These are phyloP conservation scores for Coleophoma crateriformis DNA, from an alignment of 2,329 filamentous ascomycete species.

Conservation along the genomic window DNA sequence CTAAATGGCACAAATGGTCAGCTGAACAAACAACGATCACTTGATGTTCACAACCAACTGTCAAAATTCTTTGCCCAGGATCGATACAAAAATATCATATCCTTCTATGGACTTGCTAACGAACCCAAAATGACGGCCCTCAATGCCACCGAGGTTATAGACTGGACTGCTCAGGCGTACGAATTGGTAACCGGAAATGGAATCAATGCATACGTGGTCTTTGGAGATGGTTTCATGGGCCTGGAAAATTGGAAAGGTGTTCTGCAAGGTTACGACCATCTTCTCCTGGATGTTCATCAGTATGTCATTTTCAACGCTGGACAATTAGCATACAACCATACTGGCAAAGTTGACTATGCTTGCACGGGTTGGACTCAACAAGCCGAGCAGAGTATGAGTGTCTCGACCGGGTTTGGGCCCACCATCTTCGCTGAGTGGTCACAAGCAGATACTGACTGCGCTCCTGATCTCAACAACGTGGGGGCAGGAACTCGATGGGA, in stretches of 20 bases:
- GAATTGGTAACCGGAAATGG: slow-evolving; percentile 71
- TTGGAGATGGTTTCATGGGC: slow-evolving; percentile 93
- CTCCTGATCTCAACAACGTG: slow-evolving; percentile 81
- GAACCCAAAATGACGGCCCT: slow-evolving; percentile 84
- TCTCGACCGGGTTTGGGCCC: slow-evolving; percentile 76
- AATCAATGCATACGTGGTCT: slow-evolving; percentile 66
- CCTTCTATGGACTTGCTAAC: slow-evolving; percentile 91
- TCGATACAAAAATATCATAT: slow-evolving; percentile 85
- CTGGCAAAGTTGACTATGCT: slow-evolving; percentile 79
- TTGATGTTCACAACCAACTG: slow-evolving; percentile 82
- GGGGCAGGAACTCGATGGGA: slow-evolving; percentile 86
- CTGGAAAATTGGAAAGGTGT: slow-evolving; percentile 85
- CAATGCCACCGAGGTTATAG: slow-evolving; percentile 57
- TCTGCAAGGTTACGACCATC: slow-evolving; percentile 62
- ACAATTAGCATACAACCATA: slow-evolving; percentile 77
- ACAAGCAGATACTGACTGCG: slow-evolving; percentile 95
- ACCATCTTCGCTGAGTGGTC: slow-evolving; percentile 97
- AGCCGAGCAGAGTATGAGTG: slow-evolving; percentile 66
- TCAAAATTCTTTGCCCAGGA: slow-evolving; percentile 90
- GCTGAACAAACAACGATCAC: slow-evolving; percentile 71
- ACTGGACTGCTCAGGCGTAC: slow-evolving; percentile 75
- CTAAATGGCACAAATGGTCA: slow-evolving; percentile 82
- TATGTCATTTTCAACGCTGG: slow-evolving; percentile 96
- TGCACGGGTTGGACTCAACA: slow-evolving; percentile 85
- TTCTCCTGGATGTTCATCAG: slow-evolving; percentile 95